Conservation (phyloP, 176 grass and related monocot species). For the Poa pratensis region DNA sequence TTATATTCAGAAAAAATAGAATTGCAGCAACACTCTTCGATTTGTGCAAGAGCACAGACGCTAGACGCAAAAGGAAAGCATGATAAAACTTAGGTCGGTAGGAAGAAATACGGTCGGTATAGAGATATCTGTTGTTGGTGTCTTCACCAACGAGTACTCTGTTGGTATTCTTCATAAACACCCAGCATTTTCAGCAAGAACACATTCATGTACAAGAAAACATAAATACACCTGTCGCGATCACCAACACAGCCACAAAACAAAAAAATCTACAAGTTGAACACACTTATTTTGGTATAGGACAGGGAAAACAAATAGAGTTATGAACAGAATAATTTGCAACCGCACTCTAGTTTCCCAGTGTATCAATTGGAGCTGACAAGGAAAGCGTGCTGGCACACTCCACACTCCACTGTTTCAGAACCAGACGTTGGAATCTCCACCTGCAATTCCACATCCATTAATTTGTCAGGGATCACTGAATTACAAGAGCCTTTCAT, state of each 20-base stretch:
- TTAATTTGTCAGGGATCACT: conserved; percentile 13
- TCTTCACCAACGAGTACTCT: background rate
- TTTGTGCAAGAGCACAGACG: background rate
- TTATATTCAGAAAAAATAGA: background rate
- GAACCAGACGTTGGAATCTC: conserved; percentile 89
- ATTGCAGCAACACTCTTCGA: background rate
- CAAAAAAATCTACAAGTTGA: conserved; percentile 44
- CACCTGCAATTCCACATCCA: conserved; percentile 64
- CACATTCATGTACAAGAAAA: conserved; percentile 26
- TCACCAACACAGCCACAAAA: conserved; percentile 30
- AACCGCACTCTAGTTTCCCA: conserved; percentile 11
- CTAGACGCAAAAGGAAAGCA: background rate
- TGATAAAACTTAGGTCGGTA: background rate
- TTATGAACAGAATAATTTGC: conserved; percentile 45
- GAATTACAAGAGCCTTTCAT: background rate
- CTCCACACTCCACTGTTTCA: conserved; percentile 94
- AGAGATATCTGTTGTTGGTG: background rate
- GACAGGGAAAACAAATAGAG: background rate
- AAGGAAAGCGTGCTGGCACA: conserved; percentile 96
- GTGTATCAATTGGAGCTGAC: conserved; percentile 75
- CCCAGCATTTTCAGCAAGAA: conserved; percentile 12
- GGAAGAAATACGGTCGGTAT: background rate
- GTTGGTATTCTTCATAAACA: conserved; percentile 22
- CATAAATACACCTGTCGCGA: background rate
- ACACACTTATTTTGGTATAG: conserved; percentile 38